A percentile compares a stretch with the other conserved stretches of the same genome.
Conservation (phyloP, 2,329 filamentous ascomycete species). For the Cladophialophora exuberans region DNA sequence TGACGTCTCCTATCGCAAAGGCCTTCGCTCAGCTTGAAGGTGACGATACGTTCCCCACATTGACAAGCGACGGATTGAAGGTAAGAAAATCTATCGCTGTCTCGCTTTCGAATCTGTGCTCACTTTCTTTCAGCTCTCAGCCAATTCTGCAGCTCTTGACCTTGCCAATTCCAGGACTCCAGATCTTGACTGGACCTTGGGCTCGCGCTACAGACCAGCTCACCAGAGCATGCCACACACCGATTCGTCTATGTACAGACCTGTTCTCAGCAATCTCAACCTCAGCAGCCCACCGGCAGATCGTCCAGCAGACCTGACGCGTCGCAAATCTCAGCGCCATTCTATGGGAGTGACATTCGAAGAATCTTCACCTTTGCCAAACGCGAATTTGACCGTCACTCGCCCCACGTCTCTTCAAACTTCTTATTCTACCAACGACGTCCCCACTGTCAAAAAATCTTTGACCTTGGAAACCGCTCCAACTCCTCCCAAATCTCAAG, state of each 20-base stretch:
- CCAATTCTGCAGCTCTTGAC: constrained; percentile 79
- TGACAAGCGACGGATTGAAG: constrained; percentile 53
- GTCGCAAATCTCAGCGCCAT: constrained; percentile 46
- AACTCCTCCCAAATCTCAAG: constrained; percentile 60
- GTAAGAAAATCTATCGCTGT: constrained; percentile 20
- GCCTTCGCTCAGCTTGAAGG: constrained; percentile 71
- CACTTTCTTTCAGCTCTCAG: constrained; percentile 65
- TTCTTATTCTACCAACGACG: constrained; percentile 87
- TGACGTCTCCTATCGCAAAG: constrained; percentile 65
- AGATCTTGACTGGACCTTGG: constrained; percentile 65
- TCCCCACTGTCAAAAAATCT: constrained; percentile 79
- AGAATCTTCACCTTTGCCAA: constrained; percentile 29
- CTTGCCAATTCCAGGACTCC: constrained; percentile 72
- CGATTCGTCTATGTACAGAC: constrained; percentile 47
- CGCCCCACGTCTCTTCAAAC: constrained; percentile 64
- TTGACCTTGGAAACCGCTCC: constrained; percentile 51
- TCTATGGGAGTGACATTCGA: constrained; percentile 48
- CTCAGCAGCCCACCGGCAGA: constrained; percentile 39
- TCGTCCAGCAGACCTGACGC: constrained; percentile 36
- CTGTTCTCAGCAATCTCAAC: constrained; percentile 38
- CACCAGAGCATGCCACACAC: constrained; percentile 64
- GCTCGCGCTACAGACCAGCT: constrained; percentile 69
- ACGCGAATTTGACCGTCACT: constrained; percentile 47
- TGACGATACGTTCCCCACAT: constrained; percentile 85
- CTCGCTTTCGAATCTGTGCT: constrained; percentile 7